phyloP scores from a whole-genome alignment of 2,329 filamentous ascomycete species.

The Microcyclospora tardicrescens region DNA sequence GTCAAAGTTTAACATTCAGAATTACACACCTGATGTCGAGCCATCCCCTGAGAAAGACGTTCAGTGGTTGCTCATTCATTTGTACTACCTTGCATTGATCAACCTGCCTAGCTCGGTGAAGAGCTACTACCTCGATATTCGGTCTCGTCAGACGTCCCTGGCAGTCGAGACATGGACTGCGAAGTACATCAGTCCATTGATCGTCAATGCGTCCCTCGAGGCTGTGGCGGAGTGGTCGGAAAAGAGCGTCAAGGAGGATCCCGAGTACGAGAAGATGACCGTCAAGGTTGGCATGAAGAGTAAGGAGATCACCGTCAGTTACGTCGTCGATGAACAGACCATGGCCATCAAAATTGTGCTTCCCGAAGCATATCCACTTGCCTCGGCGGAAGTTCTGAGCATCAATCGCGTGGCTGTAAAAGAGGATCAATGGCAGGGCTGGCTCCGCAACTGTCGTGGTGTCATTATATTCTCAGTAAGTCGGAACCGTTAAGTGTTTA shows the following conservation, averaged over 20 bases:
- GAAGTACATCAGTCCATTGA: conserved; percentile 60
- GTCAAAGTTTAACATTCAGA: conserved; percentile 56
- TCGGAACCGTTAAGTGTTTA: conserved; percentile 1
- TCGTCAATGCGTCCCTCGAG: conserved; percentile 52
- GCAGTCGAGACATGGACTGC: conserved; percentile 76
- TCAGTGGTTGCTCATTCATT: conserved; percentile 70
- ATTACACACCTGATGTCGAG: conserved; percentile 42
- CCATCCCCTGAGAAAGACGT: conserved; percentile 58
- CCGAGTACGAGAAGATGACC: conserved; percentile 41
- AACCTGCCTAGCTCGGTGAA: conserved; percentile 69
- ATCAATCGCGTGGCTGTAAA: conserved; percentile 74
- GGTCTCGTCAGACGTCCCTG: conserved; percentile 63
- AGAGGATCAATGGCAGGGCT: conserved; percentile 84
- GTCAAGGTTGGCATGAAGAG: conserved; percentile 60
- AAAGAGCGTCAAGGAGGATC: conserved; percentile 22
- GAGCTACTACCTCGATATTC: conserved; percentile 70
- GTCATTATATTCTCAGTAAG: conserved; percentile 77
- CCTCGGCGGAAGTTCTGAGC: conserved; percentile 61
- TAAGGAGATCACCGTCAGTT: conserved; percentile 69
- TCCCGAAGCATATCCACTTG: conserved; percentile 70
- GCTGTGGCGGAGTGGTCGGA: conserved; percentile 56
- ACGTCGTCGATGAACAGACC: conserved; percentile 75
- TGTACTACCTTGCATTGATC: conserved; percentile 72
- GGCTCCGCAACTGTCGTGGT: conserved; percentile 77
- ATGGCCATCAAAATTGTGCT: conserved; percentile 73